Base-by-base conservation (phyloP, 1,284 basidiomycete species). In the Chalciporus sp. region DNA sequence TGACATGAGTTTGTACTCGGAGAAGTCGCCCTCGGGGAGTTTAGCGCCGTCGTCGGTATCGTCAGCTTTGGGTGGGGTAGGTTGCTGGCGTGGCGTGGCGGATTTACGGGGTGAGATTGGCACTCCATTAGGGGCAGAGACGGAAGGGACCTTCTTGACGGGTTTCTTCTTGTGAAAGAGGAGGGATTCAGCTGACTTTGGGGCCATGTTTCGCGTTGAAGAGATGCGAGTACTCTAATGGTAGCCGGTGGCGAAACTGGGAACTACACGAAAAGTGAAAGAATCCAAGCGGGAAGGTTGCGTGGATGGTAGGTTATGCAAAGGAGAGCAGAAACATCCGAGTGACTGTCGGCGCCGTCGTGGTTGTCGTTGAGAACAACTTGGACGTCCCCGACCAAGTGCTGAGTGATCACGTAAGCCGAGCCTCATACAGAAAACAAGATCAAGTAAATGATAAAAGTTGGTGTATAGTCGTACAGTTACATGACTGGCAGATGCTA, bases 1-100 rank as follows among this genome's bases (percentile, higher is more conserved):
- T 5, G 88, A 90, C 71, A 90, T 80, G 64, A 92, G 80, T 64
- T 79, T 81, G 74, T 81, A 92, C 67, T 92, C 90, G 55, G 80
- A 76, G 71, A 73, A 90, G 1, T 82, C 76, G 55, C 81, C 81
- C 42, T 84, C 80, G 26, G 87, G 86, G 35, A 83, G 77, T 53
- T 80, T 72, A 39, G 80, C 64, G 14, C 70, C 71, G 42, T 79
- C 76, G 20, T 84, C 79, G 29, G 76, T 72, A 16, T 76, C 74
- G 31, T 75, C 74, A 8, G 69, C 65, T 40, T 67, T 64, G 8
- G 69, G 59, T 44, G 65, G 58, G 20, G 69, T 66, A 11, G 70
- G 69, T 27, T 68, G 68, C 47, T 64, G 61, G 58, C 63, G 60
- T 40, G 67, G 61, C 16, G 71, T 52, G 57, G 69, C 53, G 35